Evolutionary conservation across 257 asterid species (phyloP).

Genomic region (Jacaranda copaia): DNA sequence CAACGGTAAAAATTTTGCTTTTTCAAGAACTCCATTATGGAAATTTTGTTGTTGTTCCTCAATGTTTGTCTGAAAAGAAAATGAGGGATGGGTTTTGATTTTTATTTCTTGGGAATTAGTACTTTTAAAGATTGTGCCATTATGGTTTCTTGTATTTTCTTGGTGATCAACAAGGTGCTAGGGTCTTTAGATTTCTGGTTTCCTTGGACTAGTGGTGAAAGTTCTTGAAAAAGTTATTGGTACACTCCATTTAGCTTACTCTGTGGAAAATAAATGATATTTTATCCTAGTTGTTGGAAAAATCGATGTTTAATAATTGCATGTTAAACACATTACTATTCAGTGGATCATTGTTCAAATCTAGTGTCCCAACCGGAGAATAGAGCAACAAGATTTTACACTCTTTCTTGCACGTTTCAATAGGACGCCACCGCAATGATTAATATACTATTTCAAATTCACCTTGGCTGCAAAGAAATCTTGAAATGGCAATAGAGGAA

Average conservation of each 20-base stretch:
- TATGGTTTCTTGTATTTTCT: background rate
- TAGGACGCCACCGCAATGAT: background rate
- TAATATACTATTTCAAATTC: background rate
- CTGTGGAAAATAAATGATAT: background rate
- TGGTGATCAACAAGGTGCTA: background rate
- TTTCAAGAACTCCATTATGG: background rate
- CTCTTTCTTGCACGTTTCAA: background rate
- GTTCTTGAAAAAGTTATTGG: too few relatives aligned
- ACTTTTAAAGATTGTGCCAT: background rate
- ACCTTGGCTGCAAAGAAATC: background rate
- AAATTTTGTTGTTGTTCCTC: background rate
- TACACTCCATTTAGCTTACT: too few relatives aligned
- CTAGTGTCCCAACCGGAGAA: conserved; percentile 11
- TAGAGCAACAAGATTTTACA: background rate
- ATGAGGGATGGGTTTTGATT: background rate
- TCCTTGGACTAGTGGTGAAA: background rate
- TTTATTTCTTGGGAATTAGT: background rate
- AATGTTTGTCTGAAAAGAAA: background rate
- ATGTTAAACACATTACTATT: background rate
- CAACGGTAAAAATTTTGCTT: conserved; percentile 54
- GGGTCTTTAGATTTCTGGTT: background rate
- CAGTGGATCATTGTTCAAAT: background rate
- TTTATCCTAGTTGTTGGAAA: background rate
- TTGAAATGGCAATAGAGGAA: conserved; percentile 15
- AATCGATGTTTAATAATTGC: conserved; percentile 1